Base-by-base conservation (phyloP, 352 stramenopile species). In the Phytophthora brassicae region DNA sequence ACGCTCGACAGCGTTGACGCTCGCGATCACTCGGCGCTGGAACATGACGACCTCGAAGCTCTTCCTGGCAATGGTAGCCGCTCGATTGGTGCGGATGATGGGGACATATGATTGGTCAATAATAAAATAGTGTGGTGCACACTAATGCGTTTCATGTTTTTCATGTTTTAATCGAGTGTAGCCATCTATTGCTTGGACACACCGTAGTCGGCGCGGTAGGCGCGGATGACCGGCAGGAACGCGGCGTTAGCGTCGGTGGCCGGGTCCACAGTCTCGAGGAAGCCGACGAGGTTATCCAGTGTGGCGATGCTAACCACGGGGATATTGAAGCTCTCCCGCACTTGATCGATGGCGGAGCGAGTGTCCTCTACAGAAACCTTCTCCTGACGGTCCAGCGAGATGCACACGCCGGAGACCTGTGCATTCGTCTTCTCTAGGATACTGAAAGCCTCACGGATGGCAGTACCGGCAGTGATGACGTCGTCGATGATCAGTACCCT, bases 401-500 rank as follows among this genome's bases (percentile, higher is more conserved):
- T 99, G 44, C 94, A 90, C 31, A 99, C 94, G 39, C 97, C 97
- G 1, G 97, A 86, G 9, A 98, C 92, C n/a, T 90, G 88, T 2
- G 95, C 97, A 39, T 96, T 92, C 43, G 94, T 92, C 46, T 81
- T 74, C 60, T 90, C 74, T 7, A 99, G 74, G 51, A 99, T 93
- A 22, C 73, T 70, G 48, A 97, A 93, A 11, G 93, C 96, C 68
- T 99, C 96, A 28, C 94, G 86, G 62, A 99, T 99, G 16, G 98
- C 97, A 53, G 97, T 99, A 31, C 98, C 98, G 12, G 97, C 97
- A 6, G 97, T 99, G 65, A 99, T 99, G 17, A 99, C 98, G 82
- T 99, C 98, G 75, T 99, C 98, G 47, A 99, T 92, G 58, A 99
- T 95, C 31, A 99, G 74, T 19, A 99, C 96, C 33, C 85, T 94